Base-by-base conservation (phyloP, 163 green algal genomes). In the Scenedesmus sp. region DNA sequence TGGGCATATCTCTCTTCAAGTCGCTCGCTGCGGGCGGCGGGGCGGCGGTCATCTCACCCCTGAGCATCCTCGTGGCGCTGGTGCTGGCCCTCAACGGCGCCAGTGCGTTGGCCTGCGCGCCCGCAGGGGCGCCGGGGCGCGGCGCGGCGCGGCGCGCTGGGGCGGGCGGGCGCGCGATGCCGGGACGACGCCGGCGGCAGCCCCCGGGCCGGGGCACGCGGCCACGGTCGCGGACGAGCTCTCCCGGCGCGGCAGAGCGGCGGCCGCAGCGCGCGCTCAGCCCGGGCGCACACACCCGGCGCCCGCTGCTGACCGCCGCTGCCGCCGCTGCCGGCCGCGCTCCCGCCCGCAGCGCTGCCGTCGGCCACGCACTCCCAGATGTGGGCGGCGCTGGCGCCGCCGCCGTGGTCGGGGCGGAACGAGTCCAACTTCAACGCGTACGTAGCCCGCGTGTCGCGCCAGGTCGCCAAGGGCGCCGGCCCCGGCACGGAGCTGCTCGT, bases 51-150 rank as follows among this genome's bases (percentile, higher is more conserved):
- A n/a, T n/a, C n/a, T n/a, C n/a, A n/a, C n/a, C n/a, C n/a, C n/a
- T n/a, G n/a, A n/a, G n/a, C n/a, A n/a, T n/a, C n/a, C n/a, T n/a
- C n/a, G n/a, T 78, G 15, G 70, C 70, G 3, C 36, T 78, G 24
- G 53, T 69, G 3, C 56, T 78, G 33, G 36, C 56, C 0, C 33
- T 78, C 26, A 78, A 78, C 51, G 70, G 70, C 9, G 70, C 70
- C 39, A 54, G 70, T 78, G 18, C 7, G 56, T 36, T 10, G 14
- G 5, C 13, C 57, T 17, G 29, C 36, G 2, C 29, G 57, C 42
- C 57, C 36, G 24, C 57, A n/a, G n/a, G n/a, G n/a, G n/a, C n/a
- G n/a, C n/a, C n/a, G n/a, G n/a, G n/a, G n/a, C n/a, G n/a, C n/a
- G n/a, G n/a, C n/a, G n/a, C n/a, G n/a, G n/a, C n/a, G n/a, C n/a